Percentiles rank a stretch among this genome's conserved stretches.
phyloP scores from a whole-genome alignment of 352 stramenopile species.

The Thalassiosira exigua region DNA sequence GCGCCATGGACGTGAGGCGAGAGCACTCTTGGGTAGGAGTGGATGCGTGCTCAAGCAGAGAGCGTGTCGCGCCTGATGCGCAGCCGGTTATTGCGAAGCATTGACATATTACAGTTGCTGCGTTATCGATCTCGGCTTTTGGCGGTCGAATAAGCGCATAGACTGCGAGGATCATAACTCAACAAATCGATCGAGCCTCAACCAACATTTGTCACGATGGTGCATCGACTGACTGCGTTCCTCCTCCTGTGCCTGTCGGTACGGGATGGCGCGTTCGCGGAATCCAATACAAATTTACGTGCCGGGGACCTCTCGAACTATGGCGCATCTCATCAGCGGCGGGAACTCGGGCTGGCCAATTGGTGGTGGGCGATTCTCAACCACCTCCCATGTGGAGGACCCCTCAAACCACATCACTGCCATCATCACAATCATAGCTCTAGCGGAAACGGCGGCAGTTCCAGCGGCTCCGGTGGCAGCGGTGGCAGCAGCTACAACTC shows the following conservation, averaged over 20 bases:
- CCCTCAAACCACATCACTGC: neutral
- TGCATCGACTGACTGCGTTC: no score
- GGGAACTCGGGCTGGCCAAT: neutral
- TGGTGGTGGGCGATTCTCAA: neutral
- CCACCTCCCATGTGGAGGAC: neutral
- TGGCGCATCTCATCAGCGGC: slow-evolving; percentile 1
- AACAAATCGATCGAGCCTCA: no score
- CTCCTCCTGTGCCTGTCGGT: neutral
- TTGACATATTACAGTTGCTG: no score
- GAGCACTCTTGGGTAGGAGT: no score
- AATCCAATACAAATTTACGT: neutral
- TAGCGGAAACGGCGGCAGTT: neutral
- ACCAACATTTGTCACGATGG: no score
- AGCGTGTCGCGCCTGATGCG: no score
- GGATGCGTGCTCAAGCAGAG: no score
- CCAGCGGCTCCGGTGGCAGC: neutral
- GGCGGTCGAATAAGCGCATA: no score
- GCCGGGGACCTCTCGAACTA: neutral
- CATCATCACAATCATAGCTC: neutral
- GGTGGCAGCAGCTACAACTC: neutral
- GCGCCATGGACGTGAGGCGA: no score
- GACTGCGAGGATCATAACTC: no score
- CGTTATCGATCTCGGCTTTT: no score
- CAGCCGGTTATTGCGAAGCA: no score
- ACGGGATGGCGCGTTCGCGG: neutral